Conservation (phyloP, 2,329 filamentous ascomycete genomes). For the Verticillium klebahnii region DNA sequence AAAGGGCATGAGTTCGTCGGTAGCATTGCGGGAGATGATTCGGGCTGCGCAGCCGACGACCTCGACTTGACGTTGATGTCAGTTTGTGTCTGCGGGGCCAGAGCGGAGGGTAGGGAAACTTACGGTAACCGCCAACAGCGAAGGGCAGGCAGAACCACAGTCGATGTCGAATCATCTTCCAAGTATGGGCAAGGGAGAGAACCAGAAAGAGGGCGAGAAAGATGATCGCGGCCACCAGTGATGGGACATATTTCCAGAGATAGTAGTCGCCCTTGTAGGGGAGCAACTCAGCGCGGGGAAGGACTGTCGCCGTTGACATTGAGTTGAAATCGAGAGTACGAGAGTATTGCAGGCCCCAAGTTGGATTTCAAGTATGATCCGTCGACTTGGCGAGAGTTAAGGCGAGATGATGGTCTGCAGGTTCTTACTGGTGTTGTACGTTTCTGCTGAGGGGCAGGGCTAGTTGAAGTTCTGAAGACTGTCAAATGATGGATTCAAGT, state of each 20-base stretch:
- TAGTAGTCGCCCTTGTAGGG: conserved; percentile 14
- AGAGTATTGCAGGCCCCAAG: not conserved
- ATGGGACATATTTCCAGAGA: conserved; percentile 33
- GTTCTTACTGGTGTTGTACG: too few relatives aligned
- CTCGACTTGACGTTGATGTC: not conserved
- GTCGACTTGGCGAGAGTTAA: too few relatives aligned
- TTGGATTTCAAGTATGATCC: too few relatives aligned
- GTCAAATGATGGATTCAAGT: too few relatives aligned
- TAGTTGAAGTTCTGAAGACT: too few relatives aligned
- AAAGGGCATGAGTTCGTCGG: conserved; percentile 25
- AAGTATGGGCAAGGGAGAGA: conserved; percentile 29
- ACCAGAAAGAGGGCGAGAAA: conserved; percentile 37
- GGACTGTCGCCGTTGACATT: not conserved
- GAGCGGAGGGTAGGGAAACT: conserved; percentile 25
- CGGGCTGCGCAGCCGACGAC: conserved; percentile 7
- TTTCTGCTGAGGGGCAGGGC: too few relatives aligned
- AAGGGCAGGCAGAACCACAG: conserved; percentile 12
- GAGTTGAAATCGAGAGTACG: not conserved
- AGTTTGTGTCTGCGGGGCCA: not conserved
- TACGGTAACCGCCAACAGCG: conserved; percentile 9
- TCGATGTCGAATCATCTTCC: conserved; percentile 27
- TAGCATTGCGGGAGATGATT: conserved; percentile 11
- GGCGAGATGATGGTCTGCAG: too few relatives aligned
- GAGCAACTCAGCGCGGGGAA: not conserved
- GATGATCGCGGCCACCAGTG: conserved; percentile 35